Conservation (phyloP, 2,329 filamentous ascomycete species). For the Apiospora phragmitis region DNA sequence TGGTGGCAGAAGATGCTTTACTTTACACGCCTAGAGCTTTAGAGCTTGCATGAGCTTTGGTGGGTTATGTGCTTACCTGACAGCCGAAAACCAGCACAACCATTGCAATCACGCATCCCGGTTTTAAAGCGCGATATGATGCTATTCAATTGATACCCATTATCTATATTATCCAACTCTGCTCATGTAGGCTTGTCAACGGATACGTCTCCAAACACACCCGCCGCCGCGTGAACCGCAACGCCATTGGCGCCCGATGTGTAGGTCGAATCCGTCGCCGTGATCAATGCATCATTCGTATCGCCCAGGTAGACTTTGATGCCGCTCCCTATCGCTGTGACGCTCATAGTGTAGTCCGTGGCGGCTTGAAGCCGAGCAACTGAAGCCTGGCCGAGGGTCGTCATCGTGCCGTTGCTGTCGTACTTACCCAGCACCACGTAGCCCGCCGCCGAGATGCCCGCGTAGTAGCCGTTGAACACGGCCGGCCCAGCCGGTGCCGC, state of each 20-base stretch:
- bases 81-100: background rate
- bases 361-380: conserved; percentile 10
- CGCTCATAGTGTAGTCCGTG: conserved; percentile 24
- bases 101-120: background rate
- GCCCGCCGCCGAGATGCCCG: conserved; percentile 16
- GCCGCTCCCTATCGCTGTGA: conserved; percentile 25
- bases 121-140: background rate
- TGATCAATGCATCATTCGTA: conserved; percentile 22
- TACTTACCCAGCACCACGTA: conserved; percentile 11
- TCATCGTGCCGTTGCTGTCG: background rate
- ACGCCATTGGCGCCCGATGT: conserved; percentile 28
- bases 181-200: conserved; percentile 23
- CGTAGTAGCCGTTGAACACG: conserved; percentile 13
- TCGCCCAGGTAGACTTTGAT: conserved; percentile 31
- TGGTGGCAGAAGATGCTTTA: background rate
- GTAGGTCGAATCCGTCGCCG: conserved; percentile 21
- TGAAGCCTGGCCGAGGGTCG: conserved; percentile 10
- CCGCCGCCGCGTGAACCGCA: conserved; percentile 19
- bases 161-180: background rate
- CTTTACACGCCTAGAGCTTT: background rate
- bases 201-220: conserved; percentile 29
- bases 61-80: background rate
- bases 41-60: background rate
- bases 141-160: background rate
- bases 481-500: conserved; percentile 26